Evolutionary conservation across 768 basidiomycete species (phyloP), one percentile per base, ranked within the genome.

Genomic region (Phaeotremella skinneri): DNA sequence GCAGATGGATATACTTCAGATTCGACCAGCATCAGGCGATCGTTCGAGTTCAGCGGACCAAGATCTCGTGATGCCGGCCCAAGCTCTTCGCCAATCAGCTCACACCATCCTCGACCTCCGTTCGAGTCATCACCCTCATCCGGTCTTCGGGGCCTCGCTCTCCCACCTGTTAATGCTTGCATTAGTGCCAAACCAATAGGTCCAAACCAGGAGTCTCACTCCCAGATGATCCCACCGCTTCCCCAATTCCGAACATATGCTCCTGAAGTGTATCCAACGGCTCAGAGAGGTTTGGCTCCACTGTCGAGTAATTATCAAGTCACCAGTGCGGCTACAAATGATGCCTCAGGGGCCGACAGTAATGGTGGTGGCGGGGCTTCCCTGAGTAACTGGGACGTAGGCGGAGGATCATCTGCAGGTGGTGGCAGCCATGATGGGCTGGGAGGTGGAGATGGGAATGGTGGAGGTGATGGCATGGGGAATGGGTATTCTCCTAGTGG

Each of bases 281-380:
- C 17, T 11, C 13, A 45, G 13, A 13, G 43, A 6, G 11, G 7
- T 23, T 6, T 20, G 7, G 23, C 13, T 45, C 6, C 6, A 11
- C 43, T 20, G 43, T 6, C 13, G 9, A 6, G 43, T 20, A 21
- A 45, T 45, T 45, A 45, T 21, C 13, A 21, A 23, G 43, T 45
- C 13, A 45, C 43, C 7, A 45, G 13, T 34, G 55, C 52, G 50
- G 45, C 55, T 7, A 56, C 59, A 17, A 50, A 39, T 39, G 52
- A 58, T 26, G 45, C 52, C 25, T 11, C 13, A 6, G 52, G 52
- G 32, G 42, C 51, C 21, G 58, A 55, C 21, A 45, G 56, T 42
- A 42, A 51, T 7, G 55, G 45, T 11, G 52, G 52, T 11, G 41
- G 49, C 20, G 56, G 52, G n/a, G 43, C 11, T 45, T 45, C 43